phyloP scores from a whole-genome alignment of 116 monocot genomes.

The Dioscorea cayenensis region DNA sequence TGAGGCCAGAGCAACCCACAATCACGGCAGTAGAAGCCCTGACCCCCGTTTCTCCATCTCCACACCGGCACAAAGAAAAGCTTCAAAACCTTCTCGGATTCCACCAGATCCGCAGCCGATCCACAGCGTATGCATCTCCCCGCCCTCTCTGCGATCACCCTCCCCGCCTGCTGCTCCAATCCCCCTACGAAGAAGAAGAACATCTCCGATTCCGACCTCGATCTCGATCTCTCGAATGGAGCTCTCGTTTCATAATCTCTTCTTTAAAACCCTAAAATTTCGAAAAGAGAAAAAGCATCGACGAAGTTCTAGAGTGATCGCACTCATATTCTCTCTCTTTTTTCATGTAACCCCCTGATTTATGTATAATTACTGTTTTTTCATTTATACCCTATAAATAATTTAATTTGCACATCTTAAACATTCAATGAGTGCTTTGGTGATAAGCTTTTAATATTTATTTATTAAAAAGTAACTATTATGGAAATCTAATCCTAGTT shows the following conservation, averaged over 20 bases:
- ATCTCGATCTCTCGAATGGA: neutral
- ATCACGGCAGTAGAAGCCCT: constrained; percentile 41
- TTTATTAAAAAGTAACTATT: too few relatives aligned
- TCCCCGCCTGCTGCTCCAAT: constrained; percentile 64
- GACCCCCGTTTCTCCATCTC: constrained; percentile 54
- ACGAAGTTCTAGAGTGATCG: neutral
- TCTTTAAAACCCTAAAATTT: too few relatives aligned
- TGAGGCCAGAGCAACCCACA: constrained; percentile 58
- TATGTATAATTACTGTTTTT: too few relatives aligned
- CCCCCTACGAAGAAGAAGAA: constrained; percentile 96
- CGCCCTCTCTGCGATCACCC: constrained; percentile 39
- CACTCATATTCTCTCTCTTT: too few relatives aligned
- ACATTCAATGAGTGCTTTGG: too few relatives aligned
- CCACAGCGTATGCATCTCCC: constrained; percentile 85
- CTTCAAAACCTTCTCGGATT: constrained; percentile 88
- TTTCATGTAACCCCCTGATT: too few relatives aligned
- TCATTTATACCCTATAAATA: too few relatives aligned
- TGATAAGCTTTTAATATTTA: too few relatives aligned
- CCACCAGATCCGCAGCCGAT: constrained; percentile 57
- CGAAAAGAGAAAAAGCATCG: neutral
- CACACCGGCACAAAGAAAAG: constrained; percentile 91
- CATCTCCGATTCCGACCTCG: constrained; percentile 25
- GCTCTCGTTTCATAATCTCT: too few relatives aligned
- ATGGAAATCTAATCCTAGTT: too few relatives aligned
- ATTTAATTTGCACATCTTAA: too few relatives aligned